phyloP scores from a whole-genome alignment of 768 basidiomycete species.

The Mycena rosella region DNA sequence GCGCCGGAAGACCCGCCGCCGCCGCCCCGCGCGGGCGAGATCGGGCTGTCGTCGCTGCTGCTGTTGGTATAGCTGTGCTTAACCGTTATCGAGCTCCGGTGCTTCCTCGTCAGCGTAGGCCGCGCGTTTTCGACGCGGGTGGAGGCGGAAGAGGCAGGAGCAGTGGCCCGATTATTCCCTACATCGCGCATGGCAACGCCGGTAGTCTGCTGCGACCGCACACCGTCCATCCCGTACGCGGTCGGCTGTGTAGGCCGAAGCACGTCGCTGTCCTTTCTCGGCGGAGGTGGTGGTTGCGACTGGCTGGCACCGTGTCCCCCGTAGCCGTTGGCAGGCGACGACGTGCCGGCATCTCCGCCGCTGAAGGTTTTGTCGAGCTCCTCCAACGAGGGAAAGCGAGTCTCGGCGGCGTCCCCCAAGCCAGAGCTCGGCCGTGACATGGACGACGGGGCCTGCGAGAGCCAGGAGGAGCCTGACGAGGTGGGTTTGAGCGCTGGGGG shows the following conservation, averaged over 20 bases:
- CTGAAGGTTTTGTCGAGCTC: slow-evolving; percentile 66
- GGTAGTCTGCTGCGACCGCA: slow-evolving; percentile 70
- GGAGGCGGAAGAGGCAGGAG: slow-evolving; percentile 21
- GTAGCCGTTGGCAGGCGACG: slow-evolving; percentile 26
- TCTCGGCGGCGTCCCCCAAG: slow-evolving; percentile 64
- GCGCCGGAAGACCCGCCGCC: slow-evolving; percentile 20
- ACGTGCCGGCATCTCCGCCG: slow-evolving; percentile 10
- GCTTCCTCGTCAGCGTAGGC: slow-evolving; percentile 64
- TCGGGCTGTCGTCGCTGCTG: slow-evolving; percentile 23
- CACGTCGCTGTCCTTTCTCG: slow-evolving; percentile 27
- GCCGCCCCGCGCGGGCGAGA: neutral
- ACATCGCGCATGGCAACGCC: slow-evolving; percentile 64
- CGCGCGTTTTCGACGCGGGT: slow-evolving; percentile 41
- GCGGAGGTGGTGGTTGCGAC: slow-evolving; percentile 19
- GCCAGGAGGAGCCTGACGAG: slow-evolving; percentile 48
- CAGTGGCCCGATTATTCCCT: slow-evolving; percentile 27
- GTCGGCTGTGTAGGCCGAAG: slow-evolving; percentile 38
- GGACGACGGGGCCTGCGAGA: slow-evolving; percentile 43
- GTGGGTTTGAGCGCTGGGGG: slow-evolving; percentile 43
- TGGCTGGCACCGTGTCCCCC: neutral
- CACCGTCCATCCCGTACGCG: slow-evolving; percentile 50
- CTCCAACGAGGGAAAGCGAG: slow-evolving; percentile 90
- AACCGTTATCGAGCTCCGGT: slow-evolving; percentile 61
- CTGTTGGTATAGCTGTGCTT: slow-evolving; percentile 47
- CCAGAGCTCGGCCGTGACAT: slow-evolving; percentile 49